Conservation (phyloP, 2,329 filamentous ascomycete genomes). For the Beauveria bassiana region DNA sequence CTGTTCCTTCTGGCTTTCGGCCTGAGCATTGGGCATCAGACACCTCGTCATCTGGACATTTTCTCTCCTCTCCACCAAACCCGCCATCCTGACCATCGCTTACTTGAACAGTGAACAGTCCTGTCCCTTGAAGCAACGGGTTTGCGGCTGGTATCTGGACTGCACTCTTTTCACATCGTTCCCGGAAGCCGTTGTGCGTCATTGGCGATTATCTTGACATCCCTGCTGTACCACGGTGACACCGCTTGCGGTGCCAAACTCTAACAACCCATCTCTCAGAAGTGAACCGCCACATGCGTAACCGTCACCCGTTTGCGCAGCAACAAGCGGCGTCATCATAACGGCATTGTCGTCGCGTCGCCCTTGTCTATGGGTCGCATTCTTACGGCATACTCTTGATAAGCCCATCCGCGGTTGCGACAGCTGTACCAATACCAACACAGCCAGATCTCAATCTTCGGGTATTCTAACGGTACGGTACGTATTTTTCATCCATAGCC, state of each 20-base stretch:
- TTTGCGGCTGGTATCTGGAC: background rate
- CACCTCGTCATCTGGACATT: slow-evolving; percentile 4
- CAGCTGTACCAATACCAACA: background rate
- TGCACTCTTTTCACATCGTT: background rate
- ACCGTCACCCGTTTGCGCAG: slow-evolving; percentile 6
- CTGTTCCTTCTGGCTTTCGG: background rate
- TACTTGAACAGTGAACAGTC: background rate
- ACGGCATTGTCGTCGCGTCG: background rate
- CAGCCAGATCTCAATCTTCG: background rate
- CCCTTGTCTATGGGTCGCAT: background rate
- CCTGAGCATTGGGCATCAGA: slow-evolving; percentile 5
- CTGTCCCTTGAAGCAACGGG: background rate
- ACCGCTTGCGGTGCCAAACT: slow-evolving; percentile 11
- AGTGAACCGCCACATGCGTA: slow-evolving; percentile 1
- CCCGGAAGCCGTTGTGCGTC: background rate
- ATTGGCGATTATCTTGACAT: slow-evolving; percentile 6
- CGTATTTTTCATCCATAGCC: background rate
- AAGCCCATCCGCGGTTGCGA: background rate
- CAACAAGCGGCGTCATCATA: background rate
- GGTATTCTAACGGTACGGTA: background rate
- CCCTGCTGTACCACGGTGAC: slow-evolving; percentile 5
- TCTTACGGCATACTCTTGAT: background rate
- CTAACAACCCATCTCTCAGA: slow-evolving; percentile 4
- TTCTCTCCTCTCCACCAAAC: slow-evolving; percentile 4
- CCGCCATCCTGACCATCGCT: background rate